Percentiles rank a stretch among this genome's conserved stretches.
Conservation (phyloP, 208 protist genomes). For the Kentomonas sorsogonicus region DNA sequence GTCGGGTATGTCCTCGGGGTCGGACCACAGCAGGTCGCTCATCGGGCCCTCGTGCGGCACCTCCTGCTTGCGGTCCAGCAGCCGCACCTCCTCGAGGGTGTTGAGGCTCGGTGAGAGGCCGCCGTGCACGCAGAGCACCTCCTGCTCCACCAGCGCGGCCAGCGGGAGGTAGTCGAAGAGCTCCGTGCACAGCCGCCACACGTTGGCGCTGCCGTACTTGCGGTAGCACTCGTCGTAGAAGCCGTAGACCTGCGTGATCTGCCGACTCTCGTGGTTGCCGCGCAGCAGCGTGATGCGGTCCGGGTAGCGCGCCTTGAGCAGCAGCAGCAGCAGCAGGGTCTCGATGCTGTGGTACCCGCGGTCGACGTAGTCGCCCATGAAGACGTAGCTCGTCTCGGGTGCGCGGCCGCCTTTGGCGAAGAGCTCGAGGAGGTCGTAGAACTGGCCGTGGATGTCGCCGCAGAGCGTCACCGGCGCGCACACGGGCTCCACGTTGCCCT, state of each 20-base stretch:
- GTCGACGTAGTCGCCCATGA: constrained; percentile 98
- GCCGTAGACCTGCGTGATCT: constrained; percentile 98
- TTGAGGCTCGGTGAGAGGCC: constrained; percentile 97
- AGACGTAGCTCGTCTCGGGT: constrained; percentile 97
- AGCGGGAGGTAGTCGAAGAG: constrained; percentile 99
- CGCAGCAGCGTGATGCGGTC: constrained; percentile 94
- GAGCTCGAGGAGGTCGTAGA: constrained; percentile 96
- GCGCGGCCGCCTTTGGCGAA: constrained; percentile 95
- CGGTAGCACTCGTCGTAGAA: constrained; percentile 99
- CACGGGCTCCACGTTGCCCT: constrained; percentile 91
- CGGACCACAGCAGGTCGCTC: constrained; percentile 98
- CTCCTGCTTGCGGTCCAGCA: constrained; percentile 95
- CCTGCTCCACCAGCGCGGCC: constrained; percentile 96
- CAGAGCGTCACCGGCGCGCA: constrained; percentile 90
- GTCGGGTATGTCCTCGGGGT: constrained; percentile 93
- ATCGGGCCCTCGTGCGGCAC: constrained; percentile 98
- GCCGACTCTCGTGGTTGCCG: constrained; percentile 94
- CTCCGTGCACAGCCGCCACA: constrained; percentile 99
- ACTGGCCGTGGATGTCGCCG: constrained; percentile 94
- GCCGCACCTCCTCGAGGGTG: constrained; percentile 95
- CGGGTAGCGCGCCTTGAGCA: constrained; percentile 97
- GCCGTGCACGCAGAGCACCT: constrained; percentile 98
- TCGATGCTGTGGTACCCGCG: constrained; percentile 98
- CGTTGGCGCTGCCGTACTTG: constrained; percentile 99
- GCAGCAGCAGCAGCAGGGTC: constrained; percentile 96